Evolutionary conservation across 495 filamentous ascomycete genomes (phyloP), one percentile per base, ranked within the genome.

Genomic region (Penicillium turbatum): DNA sequence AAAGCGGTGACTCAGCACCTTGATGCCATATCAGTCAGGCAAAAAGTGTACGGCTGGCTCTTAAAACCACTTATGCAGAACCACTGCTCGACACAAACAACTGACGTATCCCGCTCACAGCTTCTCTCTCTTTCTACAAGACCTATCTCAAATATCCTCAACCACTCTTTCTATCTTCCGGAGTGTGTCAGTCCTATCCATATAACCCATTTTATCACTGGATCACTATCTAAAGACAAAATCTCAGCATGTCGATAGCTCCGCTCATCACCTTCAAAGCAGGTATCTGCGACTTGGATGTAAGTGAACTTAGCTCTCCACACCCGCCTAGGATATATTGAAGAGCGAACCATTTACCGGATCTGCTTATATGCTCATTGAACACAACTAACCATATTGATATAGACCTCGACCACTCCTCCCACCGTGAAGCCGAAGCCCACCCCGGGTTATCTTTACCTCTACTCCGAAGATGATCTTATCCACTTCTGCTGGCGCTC

Each of bases 201-300:
- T 16, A 13, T 11, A n/a, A 6, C 36, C 13, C 5, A 12, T 19
- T 29, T 8, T 39, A n/a, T 53, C n/a, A 13, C 29, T 50, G 26
- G 35, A 41, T 36, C 48, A 11, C 30, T 37, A 29, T 54, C 6
- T 29, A 42, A 36, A 26, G 40, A 27, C 30, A 36, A 15, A 38
- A 15, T 32, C 15, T 53, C 56, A 75, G 30, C 39, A 95, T 95
- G 90, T 88, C 90, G 50, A 84, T 85, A 74, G 70, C 73, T 56
- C 92, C 91, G 27, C 80, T 96, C 62, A 91, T 99, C 65, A 95
- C 91, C 5, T 97, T 99, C 79, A 97, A 96, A 80, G 95, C 92
- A 58, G 95, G 95, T 68, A 83, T 81, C 70, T 99, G 95, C 73
- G 84, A 91, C 17, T 66, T 95, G 44, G 82, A 90, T 72, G 92